Base-by-base conservation (phyloP, 768 basidiomycete species). In the Calocera cornea region DNA sequence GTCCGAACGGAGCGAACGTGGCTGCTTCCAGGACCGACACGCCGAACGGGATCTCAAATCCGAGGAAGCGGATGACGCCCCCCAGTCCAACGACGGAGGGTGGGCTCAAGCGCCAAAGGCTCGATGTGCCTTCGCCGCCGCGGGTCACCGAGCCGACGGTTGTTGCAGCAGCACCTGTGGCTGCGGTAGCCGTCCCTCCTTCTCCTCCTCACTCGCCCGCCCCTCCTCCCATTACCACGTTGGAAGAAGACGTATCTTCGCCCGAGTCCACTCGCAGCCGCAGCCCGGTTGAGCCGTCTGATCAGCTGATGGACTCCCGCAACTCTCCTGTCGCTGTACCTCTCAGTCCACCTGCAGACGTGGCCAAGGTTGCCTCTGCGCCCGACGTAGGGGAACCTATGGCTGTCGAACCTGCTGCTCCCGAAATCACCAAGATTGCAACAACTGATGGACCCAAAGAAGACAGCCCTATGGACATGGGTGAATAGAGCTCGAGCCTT, bases 401-500 rank as follows among this genome's bases (percentile, higher is more conserved):
- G 14, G 27, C 54, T 5, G 54, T 60, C 31, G 54, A 31, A 11
- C 8, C 31, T 60, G 19, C 44, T 17, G 19, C 44, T 19, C 5
- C 27, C 2, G 27, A 33, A 60, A 11, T 27, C 54, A 27, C 54
- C 5, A 60, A 60, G 54, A 33, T 27, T 47, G 44, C 44, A 8
- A 60, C 54, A 60, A 19, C 27, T 22, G 54, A 60, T 19, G 27
- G 27, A 33, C 54, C 54, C 27, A 33, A 60, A 60, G 54, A 60
- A 60, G 54, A 60, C 54, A 60, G 54, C 54, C 54, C 54, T 60
- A 60, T 60, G 54, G 54, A 60, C 31, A 60, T 60, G 54, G 54
- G 54, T 60, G 54, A 60, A 29, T 60, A 60, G 54, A 60, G 14
- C 54, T 14, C 31, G 54, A 60, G 31, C 54, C 14, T 10, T 33